A percentile compares a stretch with the other conserved stretches of the same genome.
phyloP scores from a whole-genome alignment of 192 early-diverging fungal genomes.

The Rhizoclosmatium sp. region DNA sequence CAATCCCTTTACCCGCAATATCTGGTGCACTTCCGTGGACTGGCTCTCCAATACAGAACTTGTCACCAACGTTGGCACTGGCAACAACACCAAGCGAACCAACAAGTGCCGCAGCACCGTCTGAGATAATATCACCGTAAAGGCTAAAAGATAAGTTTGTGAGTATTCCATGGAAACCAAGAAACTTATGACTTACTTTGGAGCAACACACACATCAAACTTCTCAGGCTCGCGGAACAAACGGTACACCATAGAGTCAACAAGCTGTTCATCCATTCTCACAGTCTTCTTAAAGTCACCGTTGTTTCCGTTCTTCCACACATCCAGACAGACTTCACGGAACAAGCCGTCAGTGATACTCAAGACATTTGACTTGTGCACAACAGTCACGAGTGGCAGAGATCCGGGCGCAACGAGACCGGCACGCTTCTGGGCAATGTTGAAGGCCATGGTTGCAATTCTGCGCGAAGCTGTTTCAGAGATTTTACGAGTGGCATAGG shows the following conservation, averaged over 20 bases:
- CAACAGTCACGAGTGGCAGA: conserved; percentile 79
- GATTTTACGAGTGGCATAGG: conserved; percentile 90
- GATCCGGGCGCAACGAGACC: not conserved
- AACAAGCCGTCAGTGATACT: conserved; percentile 95
- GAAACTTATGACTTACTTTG: conserved; percentile 59
- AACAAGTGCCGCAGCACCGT: conserved; percentile 95
- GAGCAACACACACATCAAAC: conserved; percentile 96
- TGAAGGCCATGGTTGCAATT: conserved; percentile 90
- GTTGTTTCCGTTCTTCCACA: conserved; percentile 73
- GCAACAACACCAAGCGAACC: conserved; percentile 96
- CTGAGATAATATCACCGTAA: conserved; percentile 97
- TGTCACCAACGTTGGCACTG: conserved; percentile 95
- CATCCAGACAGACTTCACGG: conserved; percentile 79
- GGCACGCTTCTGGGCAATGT: conserved; percentile 78
- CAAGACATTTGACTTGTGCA: conserved; percentile 98
- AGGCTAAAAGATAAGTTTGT: conserved; percentile 41
- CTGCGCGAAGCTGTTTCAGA: conserved; percentile 87
- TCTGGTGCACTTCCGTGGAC: conserved; percentile 97
- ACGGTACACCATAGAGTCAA: conserved; percentile 99
- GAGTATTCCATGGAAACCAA: too few relatives aligned
- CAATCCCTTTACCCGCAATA: conserved; percentile 96
- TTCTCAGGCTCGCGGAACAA: conserved; percentile 96
- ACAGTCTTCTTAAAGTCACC: conserved; percentile 64
- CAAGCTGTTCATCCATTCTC: conserved; percentile 94
- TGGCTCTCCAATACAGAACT: conserved; percentile 95